These are phyloP conservation scores for Closterium sp. DNA, from an alignment of 139 green algal genomes.

Conservation along the genomic window DNA sequence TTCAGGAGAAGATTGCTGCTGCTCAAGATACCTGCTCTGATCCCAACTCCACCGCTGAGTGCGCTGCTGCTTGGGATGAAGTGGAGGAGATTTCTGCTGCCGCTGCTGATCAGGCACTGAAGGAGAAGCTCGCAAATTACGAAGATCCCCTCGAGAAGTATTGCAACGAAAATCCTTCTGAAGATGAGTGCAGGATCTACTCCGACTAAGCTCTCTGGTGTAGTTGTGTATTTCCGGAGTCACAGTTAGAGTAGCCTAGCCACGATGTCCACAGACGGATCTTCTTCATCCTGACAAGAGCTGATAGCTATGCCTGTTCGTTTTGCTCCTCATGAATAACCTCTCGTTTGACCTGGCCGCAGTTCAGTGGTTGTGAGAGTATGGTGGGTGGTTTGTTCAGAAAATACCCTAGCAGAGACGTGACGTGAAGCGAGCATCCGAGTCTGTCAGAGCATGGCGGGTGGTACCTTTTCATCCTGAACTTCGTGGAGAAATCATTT, in stretches of 20 bases:
- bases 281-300: neutral
- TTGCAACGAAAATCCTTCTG: conserved; percentile 44
- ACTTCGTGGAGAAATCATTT: no score
- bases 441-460: no score
- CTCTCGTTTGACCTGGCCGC: neutral
- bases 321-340: neutral
- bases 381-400: no score
- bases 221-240: neutral
- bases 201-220: conserved; percentile 34
- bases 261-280: neutral
- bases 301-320: neutral
- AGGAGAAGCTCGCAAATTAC: conserved; percentile 6
- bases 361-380: neutral
- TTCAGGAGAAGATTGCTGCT: conserved; percentile 35
- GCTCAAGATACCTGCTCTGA: conserved; percentile 38
- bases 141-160: conserved; percentile 51
- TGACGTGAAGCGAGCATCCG: no score
- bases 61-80: conserved; percentile 51
- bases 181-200: conserved; percentile 53
- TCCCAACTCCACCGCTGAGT: conserved; percentile 17
- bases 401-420: no score
- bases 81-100: conserved; percentile 55
- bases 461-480: no score
- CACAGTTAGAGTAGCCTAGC: neutral
- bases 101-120: conserved; percentile 28